Conservation (phyloP, 345 rosid species). For the Brassica carinata region DNA sequence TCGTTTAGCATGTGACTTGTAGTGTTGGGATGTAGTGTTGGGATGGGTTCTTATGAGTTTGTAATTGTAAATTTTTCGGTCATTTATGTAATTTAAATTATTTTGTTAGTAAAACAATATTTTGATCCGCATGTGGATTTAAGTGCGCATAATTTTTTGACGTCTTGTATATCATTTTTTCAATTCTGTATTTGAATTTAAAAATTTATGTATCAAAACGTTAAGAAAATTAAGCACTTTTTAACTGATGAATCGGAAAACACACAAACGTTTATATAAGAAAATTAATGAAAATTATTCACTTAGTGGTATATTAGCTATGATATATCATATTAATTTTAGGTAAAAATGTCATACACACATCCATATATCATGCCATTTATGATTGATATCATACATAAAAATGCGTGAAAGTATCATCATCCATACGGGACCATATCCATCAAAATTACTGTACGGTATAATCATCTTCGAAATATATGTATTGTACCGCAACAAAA, state of each 20-base stretch:
- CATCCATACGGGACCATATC: not conserved
- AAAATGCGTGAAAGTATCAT: not conserved
- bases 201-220: too few relatives aligned
- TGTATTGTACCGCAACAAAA: conserved; percentile 2
- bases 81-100: not conserved
- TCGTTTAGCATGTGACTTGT: not conserved
- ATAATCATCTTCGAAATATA: not conserved
- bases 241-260: too few relatives aligned
- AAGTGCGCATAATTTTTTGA: too few relatives aligned
- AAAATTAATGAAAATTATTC: too few relatives aligned
- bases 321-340: not conserved
- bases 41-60: not conserved
- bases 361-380: not conserved
- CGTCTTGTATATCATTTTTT: too few relatives aligned
- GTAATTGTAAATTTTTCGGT: not conserved
- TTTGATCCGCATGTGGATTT: too few relatives aligned
- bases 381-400: not conserved
- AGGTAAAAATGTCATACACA: not conserved
- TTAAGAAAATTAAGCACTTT: too few relatives aligned
- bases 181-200: too few relatives aligned
- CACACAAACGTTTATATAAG: too few relatives aligned
- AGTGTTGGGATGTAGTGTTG: not conserved
- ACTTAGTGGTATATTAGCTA: too few relatives aligned
- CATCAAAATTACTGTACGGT: not conserved
- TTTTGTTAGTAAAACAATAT: not conserved